Evolutionary conservation across 768 basidiomycete species (phyloP), one percentile per base, ranked within the genome.

Genomic region (Mycena belliarum): DNA sequence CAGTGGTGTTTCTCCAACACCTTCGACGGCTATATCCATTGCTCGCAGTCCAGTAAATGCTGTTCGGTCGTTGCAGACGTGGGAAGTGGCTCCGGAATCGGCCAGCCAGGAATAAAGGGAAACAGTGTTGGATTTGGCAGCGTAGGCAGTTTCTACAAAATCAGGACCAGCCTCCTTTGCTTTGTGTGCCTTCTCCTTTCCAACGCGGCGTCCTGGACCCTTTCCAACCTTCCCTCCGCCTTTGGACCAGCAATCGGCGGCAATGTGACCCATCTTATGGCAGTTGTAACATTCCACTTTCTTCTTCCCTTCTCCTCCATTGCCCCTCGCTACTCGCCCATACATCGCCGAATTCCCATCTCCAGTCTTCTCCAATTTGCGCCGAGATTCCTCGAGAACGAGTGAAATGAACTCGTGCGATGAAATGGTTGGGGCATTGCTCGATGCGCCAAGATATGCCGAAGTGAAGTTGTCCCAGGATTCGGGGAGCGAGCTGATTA

Each of bases 251-350:
- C 69, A 73, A 28, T 68, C 59, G 18, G 56, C 45, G 37, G 59
- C 54, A 15, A 61, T 38, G 54, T 72, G 71, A 3, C 71, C 69
- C 38, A 53, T 57, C 46, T 66, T 64, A 20, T 64, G 60, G 60
- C 71, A 73, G 37, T 70, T 72, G 48, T 42, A 40, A 40, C 38
- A 40, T 10, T 40, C 38, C n/a, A 40, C n/a, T n/a, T 10, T 20
- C n/a, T 40, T 26, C 32, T 25, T 47, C 40, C 45, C 23, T 35
- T 32, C 40, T 42, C 49, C 35, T 38, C 35, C 24, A 21, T 41
- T n/a, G 4, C 25, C 28, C 21, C 35, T 20, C 16, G 14, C n/a
- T 8, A 12, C 25, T 15, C 50, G 50, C 16, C 50, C 50, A 21
- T 51, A 53, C 52, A 53, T 53, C 21, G 52, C 52, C 11, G 43